Evolutionary conservation across 345 rosid genomes (phyloP).

Genomic region (Salix dunnii): DNA sequence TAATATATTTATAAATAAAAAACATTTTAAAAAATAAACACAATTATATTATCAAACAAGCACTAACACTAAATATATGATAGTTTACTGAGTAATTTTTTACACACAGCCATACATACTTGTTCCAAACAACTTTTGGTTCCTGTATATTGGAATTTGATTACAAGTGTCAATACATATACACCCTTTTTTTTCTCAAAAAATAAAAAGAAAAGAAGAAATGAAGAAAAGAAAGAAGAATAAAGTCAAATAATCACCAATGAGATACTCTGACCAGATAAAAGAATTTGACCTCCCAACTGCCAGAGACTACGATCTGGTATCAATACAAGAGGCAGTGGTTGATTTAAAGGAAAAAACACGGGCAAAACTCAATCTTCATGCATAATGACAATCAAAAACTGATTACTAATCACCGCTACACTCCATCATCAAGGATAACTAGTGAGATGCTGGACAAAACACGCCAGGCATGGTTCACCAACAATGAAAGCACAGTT

Average conservation of each 20-base stretch:
- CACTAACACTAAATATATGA: no score
- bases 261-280: constrained; percentile 26
- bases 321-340: constrained; percentile 27
- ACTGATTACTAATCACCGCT: constrained; percentile 21
- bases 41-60: no score
- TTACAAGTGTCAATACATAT: constrained; percentile 27
- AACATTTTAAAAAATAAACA: no score
- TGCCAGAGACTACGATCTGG: constrained; percentile 33
- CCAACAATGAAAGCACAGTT: constrained; percentile 16
- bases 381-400: constrained; percentile 33
- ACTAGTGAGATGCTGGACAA: constrained; percentile 20
- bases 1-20: no score
- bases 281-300: constrained; percentile 31
- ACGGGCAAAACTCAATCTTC: constrained; percentile 32
- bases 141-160: constrained; percentile 9
- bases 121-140: constrained; percentile 17
- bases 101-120: background rate
- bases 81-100: background rate
- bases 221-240: background rate
- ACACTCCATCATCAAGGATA: constrained; percentile 12
- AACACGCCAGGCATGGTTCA: constrained; percentile 18
- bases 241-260: constrained; percentile 23
- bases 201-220: constrained; percentile 13
- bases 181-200: constrained; percentile 17
- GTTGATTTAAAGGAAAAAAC: background rate